A percentile compares a stretch with the other conserved stretches of the same genome.
These are phyloP conservation scores for Metschnikowia henanensis DNA, from an alignment of 805 yeast genomes.

Conservation along the genomic window DNA sequence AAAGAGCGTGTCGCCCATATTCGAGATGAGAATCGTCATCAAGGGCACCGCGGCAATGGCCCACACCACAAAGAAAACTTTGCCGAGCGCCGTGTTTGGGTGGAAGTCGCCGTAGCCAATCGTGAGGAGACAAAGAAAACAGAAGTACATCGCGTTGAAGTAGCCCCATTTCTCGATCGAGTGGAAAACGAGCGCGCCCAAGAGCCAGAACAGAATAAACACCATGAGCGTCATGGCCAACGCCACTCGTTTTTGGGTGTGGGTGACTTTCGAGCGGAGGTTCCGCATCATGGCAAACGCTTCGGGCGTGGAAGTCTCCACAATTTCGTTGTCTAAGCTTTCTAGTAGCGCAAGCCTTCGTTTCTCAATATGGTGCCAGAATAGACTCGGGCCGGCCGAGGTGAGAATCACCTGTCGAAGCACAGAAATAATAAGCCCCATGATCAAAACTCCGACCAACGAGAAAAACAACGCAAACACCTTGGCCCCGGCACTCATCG, in stretches of 20 bases:
- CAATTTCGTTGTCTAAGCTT: constrained; percentile 18
- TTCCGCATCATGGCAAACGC: constrained; percentile 59
- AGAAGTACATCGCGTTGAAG: constrained; percentile 71
- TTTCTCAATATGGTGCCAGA: constrained; percentile 64
- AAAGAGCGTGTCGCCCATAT: constrained; percentile 62
- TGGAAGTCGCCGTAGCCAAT: constrained; percentile 83
- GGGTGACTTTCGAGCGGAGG: constrained; percentile 44
- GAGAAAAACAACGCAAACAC: constrained; percentile 64
- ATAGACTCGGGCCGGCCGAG: constrained; percentile 61
- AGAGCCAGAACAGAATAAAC: constrained; percentile 62
- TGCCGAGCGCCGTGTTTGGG: constrained; percentile 64
- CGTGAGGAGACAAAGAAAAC: constrained; percentile 72
- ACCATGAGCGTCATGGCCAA: constrained; percentile 39
- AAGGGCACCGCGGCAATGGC: constrained; percentile 80
- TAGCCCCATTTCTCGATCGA: constrained; percentile 70
- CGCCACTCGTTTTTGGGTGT: constrained; percentile 39
- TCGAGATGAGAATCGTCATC: constrained; percentile 79
- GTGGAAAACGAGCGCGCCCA: constrained; percentile 69
- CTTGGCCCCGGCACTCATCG: constrained; percentile 51
- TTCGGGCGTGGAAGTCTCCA: constrained; percentile 33
- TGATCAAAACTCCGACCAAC: constrained; percentile 63
- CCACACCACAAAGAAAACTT: constrained; percentile 78
- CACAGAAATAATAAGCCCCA: constrained; percentile 74
- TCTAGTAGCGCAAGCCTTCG: constrained; percentile 38
- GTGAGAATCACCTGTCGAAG: constrained; percentile 63